phyloP scores from a whole-genome alignment of 345 rosid species.

The Euphorbia tirucalli region DNA sequence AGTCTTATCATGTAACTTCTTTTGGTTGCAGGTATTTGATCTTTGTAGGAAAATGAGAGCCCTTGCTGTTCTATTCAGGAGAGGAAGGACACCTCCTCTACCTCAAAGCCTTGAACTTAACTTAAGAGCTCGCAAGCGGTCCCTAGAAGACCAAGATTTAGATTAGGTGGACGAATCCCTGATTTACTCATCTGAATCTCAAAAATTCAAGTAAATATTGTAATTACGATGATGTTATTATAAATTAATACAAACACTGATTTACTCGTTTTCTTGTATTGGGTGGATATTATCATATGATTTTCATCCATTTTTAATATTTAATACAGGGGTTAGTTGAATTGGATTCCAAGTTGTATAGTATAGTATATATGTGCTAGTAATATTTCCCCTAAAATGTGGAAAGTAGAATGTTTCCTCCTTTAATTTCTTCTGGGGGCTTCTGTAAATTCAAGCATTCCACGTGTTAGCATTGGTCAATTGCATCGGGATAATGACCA shows the following conservation, averaged over 20 bases:
- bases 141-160: slow-evolving; percentile 69
- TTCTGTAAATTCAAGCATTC: too few species aligned
- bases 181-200: neutral
- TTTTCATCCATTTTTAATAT: too few species aligned
- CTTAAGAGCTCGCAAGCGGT: slow-evolving; percentile 80
- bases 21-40: slow-evolving; percentile 68
- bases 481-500: too few species aligned
- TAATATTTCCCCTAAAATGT: neutral
- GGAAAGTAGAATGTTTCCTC: neutral
- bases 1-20: slow-evolving; percentile 7
- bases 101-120: slow-evolving; percentile 85
- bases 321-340: too few species aligned
- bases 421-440: neutral
- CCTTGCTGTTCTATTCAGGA: slow-evolving; percentile 73
- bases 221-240: neutral
- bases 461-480: too few species aligned
- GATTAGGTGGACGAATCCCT: neutral
- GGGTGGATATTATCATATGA: too few species aligned
- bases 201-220: slow-evolving; percentile 3
- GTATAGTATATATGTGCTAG: too few species aligned
- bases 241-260: neutral
- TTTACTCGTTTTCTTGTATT: neutral
- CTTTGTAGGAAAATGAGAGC: slow-evolving; percentile 82
- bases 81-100: slow-evolving; percentile 83
- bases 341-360: too few species aligned